Evolutionary conservation across 352 stramenopile species (phyloP).

Genomic region (Pilasporangium apinafurcum): DNA sequence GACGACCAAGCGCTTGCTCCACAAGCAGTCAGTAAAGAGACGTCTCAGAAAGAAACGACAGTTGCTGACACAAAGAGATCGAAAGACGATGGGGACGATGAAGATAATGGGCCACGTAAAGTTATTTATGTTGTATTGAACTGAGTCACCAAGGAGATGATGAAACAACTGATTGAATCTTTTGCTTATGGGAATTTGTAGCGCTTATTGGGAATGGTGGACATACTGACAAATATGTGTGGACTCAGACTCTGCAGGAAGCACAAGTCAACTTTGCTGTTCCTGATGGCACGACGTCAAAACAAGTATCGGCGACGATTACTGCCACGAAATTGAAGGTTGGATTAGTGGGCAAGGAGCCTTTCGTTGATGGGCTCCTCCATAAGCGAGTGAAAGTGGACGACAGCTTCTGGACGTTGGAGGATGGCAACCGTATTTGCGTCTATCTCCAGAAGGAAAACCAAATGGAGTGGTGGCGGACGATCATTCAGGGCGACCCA

Average conservation of each 20-base stretch:
- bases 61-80: conserved; percentile 11
- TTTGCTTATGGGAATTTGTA: conserved; percentile 9
- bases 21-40: background rate
- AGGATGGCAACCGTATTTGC: conserved; percentile 83
- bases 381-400: conserved; percentile 96
- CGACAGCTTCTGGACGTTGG: conserved; percentile 99
- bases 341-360: conserved; percentile 61
- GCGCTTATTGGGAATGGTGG: conserved; percentile 90
- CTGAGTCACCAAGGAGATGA: background rate
- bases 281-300: conserved; percentile 89
- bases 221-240: conserved; percentile 93
- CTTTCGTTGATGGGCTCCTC: conserved; percentile 89
- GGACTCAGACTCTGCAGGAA: conserved; percentile 98
- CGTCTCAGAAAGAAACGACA: conserved; percentile 10
- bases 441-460: conserved; percentile 98
- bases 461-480: conserved; percentile 99
- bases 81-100: conserved; percentile 54
- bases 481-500: conserved; percentile 90
- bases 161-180: background rate
- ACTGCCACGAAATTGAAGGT: conserved; percentile 88
- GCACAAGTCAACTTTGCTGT: conserved; percentile 90
- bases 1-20: conserved; percentile 17
- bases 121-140: background rate
- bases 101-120: conserved; percentile 64
- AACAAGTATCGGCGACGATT: conserved; percentile 92